A percentile compares a stretch with the other conserved stretches of the same genome.
Evolutionary conservation across 2,329 filamentous ascomycete species (phyloP).

Genomic region (Aspergillus tamarii): DNA sequence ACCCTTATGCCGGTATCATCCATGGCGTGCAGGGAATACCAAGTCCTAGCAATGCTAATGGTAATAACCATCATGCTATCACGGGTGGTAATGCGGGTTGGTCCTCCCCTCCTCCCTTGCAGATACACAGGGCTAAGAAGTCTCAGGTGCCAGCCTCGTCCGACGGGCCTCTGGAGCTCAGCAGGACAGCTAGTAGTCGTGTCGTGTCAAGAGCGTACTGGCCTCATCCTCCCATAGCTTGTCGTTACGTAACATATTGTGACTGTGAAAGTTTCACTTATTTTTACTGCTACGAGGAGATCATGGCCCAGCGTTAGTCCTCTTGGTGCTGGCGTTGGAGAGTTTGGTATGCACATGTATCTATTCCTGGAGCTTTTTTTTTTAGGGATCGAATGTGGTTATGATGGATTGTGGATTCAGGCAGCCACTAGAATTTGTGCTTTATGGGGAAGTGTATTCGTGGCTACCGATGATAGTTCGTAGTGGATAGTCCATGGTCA

Average conservation of each 20-base stretch:
- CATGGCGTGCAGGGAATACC: background rate
- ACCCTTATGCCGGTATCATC: background rate
- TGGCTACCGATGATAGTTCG: background rate
- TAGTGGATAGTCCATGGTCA: too few relatives aligned
- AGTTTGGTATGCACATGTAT: background rate
- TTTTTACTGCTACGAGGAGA: background rate
- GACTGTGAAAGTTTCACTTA: background rate
- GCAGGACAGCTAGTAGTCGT: background rate
- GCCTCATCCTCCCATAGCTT: background rate
- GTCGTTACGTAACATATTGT: background rate
- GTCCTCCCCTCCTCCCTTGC: background rate
- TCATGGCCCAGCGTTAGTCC: background rate
- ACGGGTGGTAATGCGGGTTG: background rate
- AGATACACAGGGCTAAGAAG: background rate
- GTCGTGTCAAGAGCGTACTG: background rate
- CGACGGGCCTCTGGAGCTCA: background rate
- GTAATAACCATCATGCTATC: background rate
- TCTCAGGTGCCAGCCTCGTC: background rate
- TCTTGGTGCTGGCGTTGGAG: background rate
- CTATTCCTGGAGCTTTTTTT: fast-evolving
- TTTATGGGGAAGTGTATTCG: background rate
- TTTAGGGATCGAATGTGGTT: background rate
- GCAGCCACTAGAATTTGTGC: background rate
- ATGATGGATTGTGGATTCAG: background rate
- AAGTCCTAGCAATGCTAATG: background rate